Percentiles rank a stretch among this genome's conserved stretches.
Evolutionary conservation across 1,284 basidiomycete genomes (phyloP).

Genomic region (Moniliophthora roreri): DNA sequence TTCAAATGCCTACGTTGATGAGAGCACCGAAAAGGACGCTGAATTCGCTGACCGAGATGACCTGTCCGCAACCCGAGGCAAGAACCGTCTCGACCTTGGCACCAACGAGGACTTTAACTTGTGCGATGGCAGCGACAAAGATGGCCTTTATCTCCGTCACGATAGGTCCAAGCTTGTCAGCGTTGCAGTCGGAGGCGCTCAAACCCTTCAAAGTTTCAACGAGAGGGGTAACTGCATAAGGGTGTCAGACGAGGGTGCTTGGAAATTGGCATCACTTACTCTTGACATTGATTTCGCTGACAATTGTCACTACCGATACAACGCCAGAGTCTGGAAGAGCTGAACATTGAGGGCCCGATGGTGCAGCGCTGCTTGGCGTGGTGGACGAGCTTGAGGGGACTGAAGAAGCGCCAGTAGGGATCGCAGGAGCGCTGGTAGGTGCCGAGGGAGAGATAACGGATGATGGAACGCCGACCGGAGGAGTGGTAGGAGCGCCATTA

Average conservation of each 20-base stretch:
- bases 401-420: not conserved
- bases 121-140: not conserved
- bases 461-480: not conserved
- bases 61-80: not conserved
- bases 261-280: no score
- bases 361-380: not conserved
- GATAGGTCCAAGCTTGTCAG: not conserved
- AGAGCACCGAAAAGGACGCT: not conserved
- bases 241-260: no score
- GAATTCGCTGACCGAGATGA: not conserved
- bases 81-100: not conserved
- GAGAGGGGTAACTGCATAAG: no score
- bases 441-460: not conserved
- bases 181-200: not conserved
- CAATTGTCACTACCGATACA: no score
- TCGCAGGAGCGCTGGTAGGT: not conserved
- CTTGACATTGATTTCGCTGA: no score
- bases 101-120: conserved; percentile 1
- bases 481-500: not conserved
- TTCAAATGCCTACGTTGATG: not conserved
- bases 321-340: not conserved
- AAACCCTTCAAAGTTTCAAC: not conserved
- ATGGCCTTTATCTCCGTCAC: not conserved
- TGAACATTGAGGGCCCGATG: not conserved
- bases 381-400: not conserved